phyloP scores from a whole-genome alignment of 768 basidiomycete genomes.

The Phallus indusiatus region DNA sequence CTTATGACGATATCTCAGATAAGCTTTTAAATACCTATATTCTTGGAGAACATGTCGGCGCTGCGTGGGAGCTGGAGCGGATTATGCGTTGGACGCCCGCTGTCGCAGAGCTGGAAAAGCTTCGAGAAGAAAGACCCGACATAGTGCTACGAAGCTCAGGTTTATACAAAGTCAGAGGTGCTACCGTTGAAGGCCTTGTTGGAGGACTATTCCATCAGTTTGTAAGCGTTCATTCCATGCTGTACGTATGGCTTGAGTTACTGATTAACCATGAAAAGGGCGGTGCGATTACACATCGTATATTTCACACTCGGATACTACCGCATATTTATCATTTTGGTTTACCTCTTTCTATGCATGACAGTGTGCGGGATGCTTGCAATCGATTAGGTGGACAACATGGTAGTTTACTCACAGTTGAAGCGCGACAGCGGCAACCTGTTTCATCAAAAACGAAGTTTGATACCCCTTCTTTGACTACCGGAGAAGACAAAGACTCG shows the following conservation, averaged over 20 bases:
- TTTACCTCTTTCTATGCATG: conserved; percentile 36
- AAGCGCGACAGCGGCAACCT: neutral
- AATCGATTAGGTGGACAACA: conserved; percentile 42
- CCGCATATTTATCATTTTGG: conserved; percentile 26
- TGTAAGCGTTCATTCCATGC: conserved; percentile 34
- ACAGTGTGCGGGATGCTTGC: conserved; percentile 33
- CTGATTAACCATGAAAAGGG: conserved; percentile 22
- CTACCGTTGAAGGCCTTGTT: conserved; percentile 64
- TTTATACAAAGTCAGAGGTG: conserved; percentile 69
- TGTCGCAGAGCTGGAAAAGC: conserved; percentile 23
- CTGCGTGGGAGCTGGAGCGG: conserved; percentile 63
- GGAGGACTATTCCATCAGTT: conserved; percentile 76
- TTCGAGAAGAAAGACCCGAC: conserved; percentile 20
- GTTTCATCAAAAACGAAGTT: neutral
- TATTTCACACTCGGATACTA: conserved; percentile 34
- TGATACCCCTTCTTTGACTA: neutral
- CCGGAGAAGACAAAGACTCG: neutral
- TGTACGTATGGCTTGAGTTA: neutral
- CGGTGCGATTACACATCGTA: conserved; percentile 27
- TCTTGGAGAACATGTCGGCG: conserved; percentile 66
- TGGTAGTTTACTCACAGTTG: conserved; percentile 21
- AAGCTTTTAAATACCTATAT: conserved; percentile 59
- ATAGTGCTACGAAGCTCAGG: conserved; percentile 47
- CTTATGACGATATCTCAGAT: conserved; percentile 43
- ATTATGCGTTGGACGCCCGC: conserved; percentile 71